phyloP scores from a whole-genome alignment of 495 filamentous ascomycete species.

The Tuber calosporum region DNA sequence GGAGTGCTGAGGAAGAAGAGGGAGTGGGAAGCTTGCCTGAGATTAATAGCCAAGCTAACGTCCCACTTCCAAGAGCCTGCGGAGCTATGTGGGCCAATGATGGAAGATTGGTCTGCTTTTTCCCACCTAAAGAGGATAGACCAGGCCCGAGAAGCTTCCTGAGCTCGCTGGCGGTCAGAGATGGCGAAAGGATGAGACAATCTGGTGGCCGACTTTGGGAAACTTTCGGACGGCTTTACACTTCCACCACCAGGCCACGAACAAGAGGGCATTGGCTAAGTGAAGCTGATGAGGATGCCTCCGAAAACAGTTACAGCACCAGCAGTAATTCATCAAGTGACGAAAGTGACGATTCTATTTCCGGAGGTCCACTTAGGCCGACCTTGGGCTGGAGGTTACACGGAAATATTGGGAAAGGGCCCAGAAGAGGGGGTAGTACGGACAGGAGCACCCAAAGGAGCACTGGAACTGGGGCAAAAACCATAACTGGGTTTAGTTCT shows the following conservation, averaged over 20 bases:
- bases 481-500: constrained; percentile 24
- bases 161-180: constrained; percentile 54
- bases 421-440: constrained; percentile 35
- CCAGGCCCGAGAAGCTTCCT: constrained; percentile 45
- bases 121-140: constrained; percentile 67
- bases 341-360: constrained; percentile 36
- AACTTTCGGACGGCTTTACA: constrained; percentile 73
- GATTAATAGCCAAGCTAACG: constrained; percentile 64
- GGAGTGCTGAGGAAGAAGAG: constrained; percentile 43
- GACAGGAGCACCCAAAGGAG: constrained; percentile 41
- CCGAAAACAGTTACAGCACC: constrained; percentile 43
- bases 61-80: constrained; percentile 66
- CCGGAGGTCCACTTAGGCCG: constrained; percentile 24
- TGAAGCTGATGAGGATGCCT: constrained; percentile 49
- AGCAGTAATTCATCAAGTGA: constrained; percentile 36
- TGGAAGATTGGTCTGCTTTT: constrained; percentile 78
- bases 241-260: constrained; percentile 47
- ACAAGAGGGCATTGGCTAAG: constrained; percentile 45
- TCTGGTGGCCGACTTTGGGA: constrained; percentile 59
- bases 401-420: constrained; percentile 25
- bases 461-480: constrained; percentile 38
- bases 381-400: constrained; percentile 36
- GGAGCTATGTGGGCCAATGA: constrained; percentile 70
- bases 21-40: constrained; percentile 46
- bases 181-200: constrained; percentile 55